These are phyloP conservation scores for Pelargonium fulgidum DNA, from an alignment of 441 rosid species.

Conservation along the genomic window DNA sequence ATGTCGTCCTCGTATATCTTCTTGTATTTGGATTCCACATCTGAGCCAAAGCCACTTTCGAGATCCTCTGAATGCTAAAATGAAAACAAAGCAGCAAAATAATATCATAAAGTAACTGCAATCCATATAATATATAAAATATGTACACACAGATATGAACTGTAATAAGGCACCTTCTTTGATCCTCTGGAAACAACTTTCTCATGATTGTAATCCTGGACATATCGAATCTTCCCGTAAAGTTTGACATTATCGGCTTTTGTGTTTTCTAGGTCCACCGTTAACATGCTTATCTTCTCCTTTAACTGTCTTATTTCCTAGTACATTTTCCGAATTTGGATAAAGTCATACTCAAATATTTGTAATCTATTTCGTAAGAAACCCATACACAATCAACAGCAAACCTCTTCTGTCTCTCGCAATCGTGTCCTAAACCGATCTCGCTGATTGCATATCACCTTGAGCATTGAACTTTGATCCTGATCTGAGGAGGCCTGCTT, in stretches of 20 bases:
- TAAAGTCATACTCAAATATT: constrained; percentile 1
- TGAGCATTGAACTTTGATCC: constrained; percentile 96
- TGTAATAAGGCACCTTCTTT: constrained; percentile 50
- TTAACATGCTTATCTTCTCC: constrained; percentile 73
- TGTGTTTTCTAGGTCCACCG: constrained; percentile 73
- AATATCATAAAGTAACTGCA: constrained; percentile 19
- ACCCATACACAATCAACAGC: constrained; percentile 9
- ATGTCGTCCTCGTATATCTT: constrained; percentile 97
- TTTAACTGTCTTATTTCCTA: constrained; percentile 87
- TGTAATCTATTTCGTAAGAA: background rate
- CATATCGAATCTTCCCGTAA: constrained; percentile 92
- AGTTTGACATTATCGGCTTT: constrained; percentile 96
- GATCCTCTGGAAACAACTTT: constrained; percentile 92
- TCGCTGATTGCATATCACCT: constrained; percentile 94
- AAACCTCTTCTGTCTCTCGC: constrained; percentile 91
- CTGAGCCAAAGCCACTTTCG: constrained; percentile 91
- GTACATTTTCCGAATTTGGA: constrained; percentile 14
- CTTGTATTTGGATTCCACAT: constrained; percentile 96
- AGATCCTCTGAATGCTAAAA: constrained; percentile 74
- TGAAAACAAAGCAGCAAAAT: constrained; percentile 11
- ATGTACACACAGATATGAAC: constrained; percentile 14
- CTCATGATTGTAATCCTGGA: constrained; percentile 88
- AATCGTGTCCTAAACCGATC: constrained; percentile 85
- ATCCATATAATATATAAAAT: background rate
- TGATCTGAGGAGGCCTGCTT: constrained; percentile 73